Conservation (phyloP, 2,329 filamentous ascomycete species). For the Kalmusia sp. region DNA sequence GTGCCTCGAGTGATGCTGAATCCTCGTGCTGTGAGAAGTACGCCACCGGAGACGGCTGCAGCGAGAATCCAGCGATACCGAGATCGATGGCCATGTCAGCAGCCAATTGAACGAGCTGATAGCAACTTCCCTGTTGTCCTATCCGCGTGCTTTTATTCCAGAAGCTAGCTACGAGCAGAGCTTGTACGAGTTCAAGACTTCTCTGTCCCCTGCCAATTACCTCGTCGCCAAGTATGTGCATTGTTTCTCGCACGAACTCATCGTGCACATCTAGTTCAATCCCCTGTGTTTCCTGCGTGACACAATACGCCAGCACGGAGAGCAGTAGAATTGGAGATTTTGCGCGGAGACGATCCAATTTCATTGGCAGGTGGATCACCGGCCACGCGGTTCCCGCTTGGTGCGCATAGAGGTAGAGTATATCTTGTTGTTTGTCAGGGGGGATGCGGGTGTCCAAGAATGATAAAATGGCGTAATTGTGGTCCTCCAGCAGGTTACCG, state of each 20-base stretch:
- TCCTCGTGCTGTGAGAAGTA: constrained; percentile 31
- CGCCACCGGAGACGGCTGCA: constrained; percentile 30
- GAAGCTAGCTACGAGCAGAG: constrained; percentile 29
- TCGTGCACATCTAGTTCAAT: constrained; percentile 29
- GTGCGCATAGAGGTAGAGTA: constrained; percentile 23
- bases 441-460: constrained; percentile 31
- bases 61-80: constrained; percentile 29
- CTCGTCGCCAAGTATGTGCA: constrained; percentile 29
- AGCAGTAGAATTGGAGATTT: constrained; percentile 33
- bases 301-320: constrained; percentile 23
- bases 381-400: constrained; percentile 30
- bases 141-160: constrained; percentile 30
- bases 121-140: constrained; percentile 29
- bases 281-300: constrained; percentile 29
- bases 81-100: constrained; percentile 38
- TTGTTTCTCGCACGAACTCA: constrained; percentile 30
- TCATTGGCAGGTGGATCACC: constrained; percentile 17
- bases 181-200: constrained; percentile 37
- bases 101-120: constrained; percentile 34
- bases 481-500: constrained; percentile 18
- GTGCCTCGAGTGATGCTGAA: constrained; percentile 28
- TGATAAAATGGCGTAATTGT: constrained; percentile 23
- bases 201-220: constrained; percentile 31
- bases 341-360: constrained; percentile 24
- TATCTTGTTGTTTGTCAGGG: constrained; percentile 24